phyloP scores from a whole-genome alignment of 1,284 basidiomycete genomes.

The Mycosarcoma maydis region DNA sequence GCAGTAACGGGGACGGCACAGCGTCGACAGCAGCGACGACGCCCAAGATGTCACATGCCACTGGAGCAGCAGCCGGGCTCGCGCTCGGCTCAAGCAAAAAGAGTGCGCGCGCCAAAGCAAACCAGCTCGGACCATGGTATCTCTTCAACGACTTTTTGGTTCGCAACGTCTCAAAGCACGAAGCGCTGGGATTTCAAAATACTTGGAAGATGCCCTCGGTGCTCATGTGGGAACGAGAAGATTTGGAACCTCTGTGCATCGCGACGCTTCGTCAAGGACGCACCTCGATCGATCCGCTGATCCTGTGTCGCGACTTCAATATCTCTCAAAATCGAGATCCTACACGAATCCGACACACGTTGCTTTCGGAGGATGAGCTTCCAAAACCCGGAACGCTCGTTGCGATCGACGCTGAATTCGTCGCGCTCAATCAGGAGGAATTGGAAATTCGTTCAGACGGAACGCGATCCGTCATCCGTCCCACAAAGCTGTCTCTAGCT shows the following conservation, averaged over 20 bases:
- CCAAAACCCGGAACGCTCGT: constrained; percentile 85
- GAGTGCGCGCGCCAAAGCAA: constrained; percentile 22
- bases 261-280: constrained; percentile 37
- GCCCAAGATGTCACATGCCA: constrained; percentile 9
- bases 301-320: constrained; percentile 85
- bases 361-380: constrained; percentile 78
- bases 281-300: constrained; percentile 65
- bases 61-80: not conserved
- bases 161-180: constrained; percentile 80
- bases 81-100: constrained; percentile 21
- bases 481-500: constrained; percentile 88
- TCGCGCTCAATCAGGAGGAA: constrained; percentile 94
- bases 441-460: constrained; percentile 94
- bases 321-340: constrained; percentile 76
- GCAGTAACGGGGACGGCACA: constrained; percentile 44
- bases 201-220: constrained; percentile 94
- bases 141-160: constrained; percentile 98
- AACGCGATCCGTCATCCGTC: constrained; percentile 88
- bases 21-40: constrained; percentile 8
- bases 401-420: constrained; percentile 97
- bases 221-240: constrained; percentile 83
- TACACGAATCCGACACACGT: constrained; percentile 79
- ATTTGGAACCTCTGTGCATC: constrained; percentile 68
- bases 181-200: constrained; percentile 84
- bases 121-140: constrained; percentile 73